phyloP scores from a whole-genome alignment of 2,329 filamentous ascomycete genomes.

The Venturia effusa region DNA sequence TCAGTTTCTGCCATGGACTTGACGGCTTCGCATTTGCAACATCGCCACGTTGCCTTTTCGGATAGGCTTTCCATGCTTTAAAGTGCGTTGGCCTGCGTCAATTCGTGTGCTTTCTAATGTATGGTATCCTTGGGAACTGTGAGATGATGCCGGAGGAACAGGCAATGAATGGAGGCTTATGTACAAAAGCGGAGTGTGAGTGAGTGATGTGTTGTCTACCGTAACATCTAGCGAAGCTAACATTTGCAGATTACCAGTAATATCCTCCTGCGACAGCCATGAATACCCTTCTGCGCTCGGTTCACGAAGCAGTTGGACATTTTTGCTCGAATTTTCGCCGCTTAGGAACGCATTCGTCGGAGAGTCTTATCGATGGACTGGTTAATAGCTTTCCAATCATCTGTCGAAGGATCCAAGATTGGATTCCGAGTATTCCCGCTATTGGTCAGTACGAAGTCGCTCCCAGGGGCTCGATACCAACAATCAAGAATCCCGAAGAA shows the following conservation, averaged over 20 bases:
- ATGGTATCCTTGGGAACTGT: not conserved
- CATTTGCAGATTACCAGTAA: not conserved
- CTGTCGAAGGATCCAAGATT: not conserved
- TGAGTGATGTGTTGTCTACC: not conserved
- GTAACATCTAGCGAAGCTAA: not conserved
- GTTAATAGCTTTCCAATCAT: not conserved
- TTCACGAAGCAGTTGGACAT: not conserved
- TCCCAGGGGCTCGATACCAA: too few relatives aligned
- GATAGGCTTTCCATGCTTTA: not conserved
- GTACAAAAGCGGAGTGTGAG: not conserved
- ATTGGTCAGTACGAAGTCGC: too few relatives aligned
- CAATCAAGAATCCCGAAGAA: too few relatives aligned
- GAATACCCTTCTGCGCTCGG: not conserved
- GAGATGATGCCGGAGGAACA: not conserved
- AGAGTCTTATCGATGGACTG: not conserved
- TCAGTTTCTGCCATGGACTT: not conserved
- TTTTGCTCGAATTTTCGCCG: not conserved
- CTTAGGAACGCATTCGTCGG: not conserved
- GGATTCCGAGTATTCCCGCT: not conserved
- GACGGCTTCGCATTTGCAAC: not conserved
- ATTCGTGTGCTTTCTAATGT: not conserved
- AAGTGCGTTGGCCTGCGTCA: not conserved
- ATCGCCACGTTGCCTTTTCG: not conserved
- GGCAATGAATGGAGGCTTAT: not conserved
- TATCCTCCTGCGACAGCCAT: not conserved